Percentiles rank a stretch among this genome's conserved stretches.
Evolutionary conservation across 257 asterid genomes (phyloP).

Genomic region (Solanum pimpinellifolium): DNA sequence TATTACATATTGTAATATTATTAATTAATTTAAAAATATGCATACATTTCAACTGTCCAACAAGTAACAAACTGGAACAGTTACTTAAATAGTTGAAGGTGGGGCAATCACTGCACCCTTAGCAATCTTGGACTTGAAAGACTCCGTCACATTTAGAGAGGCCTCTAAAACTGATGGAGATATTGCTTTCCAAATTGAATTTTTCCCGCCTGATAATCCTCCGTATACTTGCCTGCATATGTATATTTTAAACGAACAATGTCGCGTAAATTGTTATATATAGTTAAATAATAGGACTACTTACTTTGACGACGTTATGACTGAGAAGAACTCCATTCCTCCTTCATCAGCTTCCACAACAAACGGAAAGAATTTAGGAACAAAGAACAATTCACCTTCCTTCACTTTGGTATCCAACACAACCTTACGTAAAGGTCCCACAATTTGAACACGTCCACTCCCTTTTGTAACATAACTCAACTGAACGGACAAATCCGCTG

Average conservation of each 20-base stretch:
- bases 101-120: background rate
- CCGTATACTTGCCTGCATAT: constrained; percentile 15
- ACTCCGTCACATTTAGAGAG: constrained; percentile 10
- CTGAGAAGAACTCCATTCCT: constrained; percentile 22
- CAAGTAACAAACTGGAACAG: background rate
- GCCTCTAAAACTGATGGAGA: constrained; percentile 25
- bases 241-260: background rate
- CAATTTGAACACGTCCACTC: constrained; percentile 21
- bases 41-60: background rate
- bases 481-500: constrained; percentile 10
- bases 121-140: constrained; percentile 11
- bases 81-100: background rate
- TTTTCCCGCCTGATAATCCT: constrained; percentile 7
- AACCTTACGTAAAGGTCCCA: constrained; percentile 19
- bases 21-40: background rate
- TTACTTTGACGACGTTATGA: constrained; percentile 25
- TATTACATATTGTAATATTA: background rate
- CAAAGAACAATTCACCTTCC: constrained; percentile 20
- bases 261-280: too few relatives aligned
- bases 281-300: background rate
- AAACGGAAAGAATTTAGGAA: constrained; percentile 23
- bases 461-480: constrained; percentile 20
- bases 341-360: constrained; percentile 12
- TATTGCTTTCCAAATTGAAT: constrained; percentile 16
- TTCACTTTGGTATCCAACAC: constrained; percentile 11